Conservation (phyloP, 2,329 filamentous ascomycete genomes). For the Trichoderma oligosporum region DNA sequence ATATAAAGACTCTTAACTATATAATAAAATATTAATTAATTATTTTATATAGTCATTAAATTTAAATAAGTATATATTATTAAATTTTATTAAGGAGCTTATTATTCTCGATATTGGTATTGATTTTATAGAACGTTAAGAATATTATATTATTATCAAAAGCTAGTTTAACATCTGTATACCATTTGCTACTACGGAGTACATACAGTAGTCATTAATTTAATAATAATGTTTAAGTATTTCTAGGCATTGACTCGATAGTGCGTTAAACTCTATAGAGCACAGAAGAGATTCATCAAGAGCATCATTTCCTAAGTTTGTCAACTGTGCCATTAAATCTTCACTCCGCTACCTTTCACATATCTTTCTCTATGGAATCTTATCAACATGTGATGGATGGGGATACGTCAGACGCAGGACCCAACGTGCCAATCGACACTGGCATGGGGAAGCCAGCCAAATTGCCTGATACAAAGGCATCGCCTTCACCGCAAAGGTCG, state of each 20-base stretch:
- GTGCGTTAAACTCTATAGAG: too few species aligned
- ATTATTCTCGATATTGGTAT: too few species aligned
- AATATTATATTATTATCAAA: background rate
- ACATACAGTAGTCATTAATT: background rate
- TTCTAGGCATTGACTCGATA: too few species aligned
- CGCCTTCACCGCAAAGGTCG: conserved; percentile 22
- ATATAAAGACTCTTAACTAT: too few species aligned
- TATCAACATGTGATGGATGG: background rate
- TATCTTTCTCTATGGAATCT: background rate
- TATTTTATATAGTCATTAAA: background rate
- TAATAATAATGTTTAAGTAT: background rate
- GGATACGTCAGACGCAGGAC: background rate
- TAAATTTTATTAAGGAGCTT: conserved; percentile 4
- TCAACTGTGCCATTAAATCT: background rate
- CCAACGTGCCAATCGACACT: conserved; percentile 5
- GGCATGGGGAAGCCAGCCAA: background rate
- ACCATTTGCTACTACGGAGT: too few species aligned
- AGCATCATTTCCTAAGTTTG: background rate
- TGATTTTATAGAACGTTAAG: background rate
- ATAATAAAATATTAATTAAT: background rate
- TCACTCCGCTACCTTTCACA: background rate
- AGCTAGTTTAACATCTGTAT: too few species aligned
- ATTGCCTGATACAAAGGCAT: conserved; percentile 1
- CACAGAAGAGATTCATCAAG: too few species aligned
- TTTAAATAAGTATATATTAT: background rate